These are phyloP conservation scores for Candida ovalis DNA, from an alignment of 805 yeast genomes.

Conservation along the genomic window DNA sequence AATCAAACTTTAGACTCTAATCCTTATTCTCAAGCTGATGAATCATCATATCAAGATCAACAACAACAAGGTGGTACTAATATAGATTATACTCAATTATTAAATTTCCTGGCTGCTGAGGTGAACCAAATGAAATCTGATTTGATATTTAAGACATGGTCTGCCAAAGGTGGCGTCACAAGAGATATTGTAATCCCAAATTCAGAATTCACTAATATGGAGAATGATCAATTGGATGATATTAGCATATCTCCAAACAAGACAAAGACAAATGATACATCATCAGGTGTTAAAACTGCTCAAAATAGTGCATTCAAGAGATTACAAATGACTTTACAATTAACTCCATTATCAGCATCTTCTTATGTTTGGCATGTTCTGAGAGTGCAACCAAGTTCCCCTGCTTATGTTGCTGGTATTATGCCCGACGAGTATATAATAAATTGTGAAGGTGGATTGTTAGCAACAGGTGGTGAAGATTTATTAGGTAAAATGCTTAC, in stretches of 20 bases:
- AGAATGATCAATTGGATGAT: slow-evolving; percentile 26
- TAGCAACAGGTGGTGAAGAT: slow-evolving; percentile 86
- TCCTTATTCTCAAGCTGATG: slow-evolving; percentile 21
- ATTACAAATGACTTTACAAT: slow-evolving; percentile 68
- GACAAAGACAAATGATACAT: slow-evolving; percentile 18
- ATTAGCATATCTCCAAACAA: slow-evolving; percentile 20
- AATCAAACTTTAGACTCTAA: slow-evolving; percentile 22
- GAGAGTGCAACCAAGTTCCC: slow-evolving; percentile 66
- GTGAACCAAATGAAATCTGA: slow-evolving; percentile 25
- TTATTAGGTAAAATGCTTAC: slow-evolving; percentile 64
- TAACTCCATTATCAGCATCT: slow-evolving; percentile 71
- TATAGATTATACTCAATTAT: slow-evolving; percentile 19
- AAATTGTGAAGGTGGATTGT: slow-evolving; percentile 81
- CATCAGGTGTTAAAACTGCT: slow-evolving; percentile 10
- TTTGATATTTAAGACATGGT: slow-evolving; percentile 68
- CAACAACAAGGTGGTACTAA: slow-evolving; percentile 1
- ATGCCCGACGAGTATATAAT: slow-evolving; percentile 86
- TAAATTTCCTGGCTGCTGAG: slow-evolving; percentile 25
- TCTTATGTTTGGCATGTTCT: slow-evolving; percentile 87
- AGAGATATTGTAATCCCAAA: slow-evolving; percentile 38
- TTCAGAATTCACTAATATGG: slow-evolving; percentile 17
- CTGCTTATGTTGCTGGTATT: slow-evolving; percentile 80
- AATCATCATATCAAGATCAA: slow-evolving; percentile 1
- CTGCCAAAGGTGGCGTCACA: slow-evolving; percentile 74
- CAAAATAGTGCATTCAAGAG: slow-evolving; percentile 39